Percentiles rank a stretch among this genome's conserved stretches.
Evolutionary conservation across 495 filamentous ascomycete species (phyloP).

Genomic region (Aspergillus nidulans): DNA sequence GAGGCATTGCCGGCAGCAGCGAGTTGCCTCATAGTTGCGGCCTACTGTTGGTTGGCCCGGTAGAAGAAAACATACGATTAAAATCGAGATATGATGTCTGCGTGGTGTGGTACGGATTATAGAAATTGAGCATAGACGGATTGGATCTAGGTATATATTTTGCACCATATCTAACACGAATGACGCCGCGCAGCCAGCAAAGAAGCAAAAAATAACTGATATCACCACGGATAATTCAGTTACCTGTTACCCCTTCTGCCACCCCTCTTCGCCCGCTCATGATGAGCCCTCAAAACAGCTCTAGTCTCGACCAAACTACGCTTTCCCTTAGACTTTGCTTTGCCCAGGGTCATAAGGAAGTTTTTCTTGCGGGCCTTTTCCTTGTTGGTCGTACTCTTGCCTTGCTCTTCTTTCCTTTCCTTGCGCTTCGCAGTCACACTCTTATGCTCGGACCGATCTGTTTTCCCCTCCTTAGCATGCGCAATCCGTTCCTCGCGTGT

Average conservation of each 20-base stretch:
- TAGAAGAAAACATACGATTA: too few species aligned
- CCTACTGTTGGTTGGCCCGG: too few species aligned
- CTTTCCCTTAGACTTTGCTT: conserved; percentile 90
- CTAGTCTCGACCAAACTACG: conserved; percentile 79
- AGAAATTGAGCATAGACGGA: too few species aligned
- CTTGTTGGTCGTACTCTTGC: conserved; percentile 95
- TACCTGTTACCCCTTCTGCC: conserved; percentile 71
- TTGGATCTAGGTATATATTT: too few species aligned
- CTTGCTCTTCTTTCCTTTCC: conserved; percentile 76
- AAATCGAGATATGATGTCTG: too few species aligned
- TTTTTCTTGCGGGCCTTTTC: conserved; percentile 97
- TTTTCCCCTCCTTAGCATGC: conserved; percentile 70
- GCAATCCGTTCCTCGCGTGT: conserved; percentile 81
- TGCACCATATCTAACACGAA: too few species aligned
- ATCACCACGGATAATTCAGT: not conserved
- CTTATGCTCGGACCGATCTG: conserved; percentile 69
- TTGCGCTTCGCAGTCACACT: conserved; percentile 74
- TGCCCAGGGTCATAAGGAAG: conserved; percentile 94
- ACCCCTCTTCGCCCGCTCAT: conserved; percentile 77
- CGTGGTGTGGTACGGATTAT: too few species aligned
- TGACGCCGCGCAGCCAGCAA: too few species aligned
- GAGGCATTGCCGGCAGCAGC: too few species aligned
- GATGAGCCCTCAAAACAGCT: conserved; percentile 73
- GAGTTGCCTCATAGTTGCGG: too few species aligned
- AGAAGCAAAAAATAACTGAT: not conserved